A percentile compares a stretch with the other conserved stretches of the same genome.
Evolutionary conservation across 768 basidiomycete genomes (phyloP).

Genomic region (Tephrocybe sp.): DNA sequence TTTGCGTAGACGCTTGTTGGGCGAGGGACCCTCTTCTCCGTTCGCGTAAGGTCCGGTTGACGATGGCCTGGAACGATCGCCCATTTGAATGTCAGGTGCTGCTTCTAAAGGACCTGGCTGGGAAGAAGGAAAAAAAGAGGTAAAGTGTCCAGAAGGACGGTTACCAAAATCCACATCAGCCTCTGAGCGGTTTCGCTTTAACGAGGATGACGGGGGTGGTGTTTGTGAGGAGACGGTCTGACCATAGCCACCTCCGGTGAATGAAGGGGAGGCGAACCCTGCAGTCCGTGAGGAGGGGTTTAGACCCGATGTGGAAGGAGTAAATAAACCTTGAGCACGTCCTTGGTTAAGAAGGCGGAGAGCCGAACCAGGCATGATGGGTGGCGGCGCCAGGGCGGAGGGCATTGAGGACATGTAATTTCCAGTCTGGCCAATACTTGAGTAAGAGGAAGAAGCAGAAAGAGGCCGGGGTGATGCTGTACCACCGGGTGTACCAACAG

Average conservation of each 20-base stretch:
- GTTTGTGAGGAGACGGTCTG: conserved; percentile 54
- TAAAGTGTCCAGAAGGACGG: conserved; percentile 18
- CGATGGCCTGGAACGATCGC: conserved; percentile 49
- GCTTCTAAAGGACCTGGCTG: conserved; percentile 25
- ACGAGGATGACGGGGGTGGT: conserved; percentile 46
- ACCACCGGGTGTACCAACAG: conserved; percentile 48
- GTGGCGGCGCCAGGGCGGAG: conserved; percentile 70
- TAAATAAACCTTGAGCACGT: conserved; percentile 83
- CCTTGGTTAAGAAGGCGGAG: conserved; percentile 83
- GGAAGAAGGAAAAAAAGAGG: conserved; percentile 19
- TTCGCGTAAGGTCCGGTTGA: conserved; percentile 49
- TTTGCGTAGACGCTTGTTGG: conserved; percentile 69
- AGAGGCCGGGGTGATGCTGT: conserved; percentile 60
- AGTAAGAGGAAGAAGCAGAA: conserved; percentile 69
- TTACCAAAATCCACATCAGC: conserved; percentile 52
- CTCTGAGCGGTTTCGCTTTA: conserved; percentile 68
- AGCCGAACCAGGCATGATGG: conserved; percentile 86
- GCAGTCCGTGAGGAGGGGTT: conserved; percentile 38
- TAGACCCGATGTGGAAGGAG: conserved; percentile 73
- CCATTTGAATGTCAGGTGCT: conserved; percentile 43
- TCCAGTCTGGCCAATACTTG: conserved; percentile 46
- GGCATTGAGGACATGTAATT: conserved; percentile 45
- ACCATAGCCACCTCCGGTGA: conserved; percentile 42
- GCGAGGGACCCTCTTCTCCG: conserved; percentile 65
- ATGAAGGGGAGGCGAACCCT: conserved; percentile 55